Percentiles rank a stretch among this genome's conserved stretches.
phyloP scores from a whole-genome alignment of 2,329 filamentous ascomycete species.

The Tolypocladium guangdongense region DNA sequence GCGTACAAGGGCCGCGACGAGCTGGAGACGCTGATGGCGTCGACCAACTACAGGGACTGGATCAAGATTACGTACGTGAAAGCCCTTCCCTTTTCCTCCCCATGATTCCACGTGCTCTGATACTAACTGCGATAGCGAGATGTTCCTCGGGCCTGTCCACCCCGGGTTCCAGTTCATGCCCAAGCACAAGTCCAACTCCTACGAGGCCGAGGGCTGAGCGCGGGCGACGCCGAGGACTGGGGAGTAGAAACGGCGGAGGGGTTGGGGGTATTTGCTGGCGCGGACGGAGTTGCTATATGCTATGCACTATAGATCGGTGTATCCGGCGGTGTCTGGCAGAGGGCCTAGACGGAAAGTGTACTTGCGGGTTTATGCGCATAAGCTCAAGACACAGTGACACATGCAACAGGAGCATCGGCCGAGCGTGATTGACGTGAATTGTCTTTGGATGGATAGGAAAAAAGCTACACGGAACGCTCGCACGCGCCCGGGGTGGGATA shows the following conservation, averaged over 20 bases:
- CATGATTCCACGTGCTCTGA: background rate
- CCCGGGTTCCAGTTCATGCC: constrained; percentile 89
- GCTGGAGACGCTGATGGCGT: constrained; percentile 84
- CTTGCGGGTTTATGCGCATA: background rate
- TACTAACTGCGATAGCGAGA: constrained; percentile 53
- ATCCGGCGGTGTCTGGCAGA: background rate
- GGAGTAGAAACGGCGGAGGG: background rate
- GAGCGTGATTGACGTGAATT: background rate
- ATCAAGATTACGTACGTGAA: constrained; percentile 83
- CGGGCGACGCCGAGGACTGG: background rate
- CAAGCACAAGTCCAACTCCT: constrained; percentile 93
- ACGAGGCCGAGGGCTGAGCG: constrained; percentile 60
- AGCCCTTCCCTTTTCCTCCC: background rate
- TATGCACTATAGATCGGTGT: background rate
- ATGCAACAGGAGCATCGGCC: background rate
- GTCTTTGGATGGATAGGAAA: background rate
- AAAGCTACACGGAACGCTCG: background rate
- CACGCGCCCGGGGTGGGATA: background rate
- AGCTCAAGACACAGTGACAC: background rate
- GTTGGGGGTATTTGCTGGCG: background rate
- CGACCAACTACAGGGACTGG: constrained; percentile 92
- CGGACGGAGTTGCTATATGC: background rate
- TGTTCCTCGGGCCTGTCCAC: constrained; percentile 90
- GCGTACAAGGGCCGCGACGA: constrained; percentile 77
- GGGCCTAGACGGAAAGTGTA: background rate